phyloP scores from a whole-genome alignment of 1,139 yeast species.

The Candida sanyaensis region DNA sequence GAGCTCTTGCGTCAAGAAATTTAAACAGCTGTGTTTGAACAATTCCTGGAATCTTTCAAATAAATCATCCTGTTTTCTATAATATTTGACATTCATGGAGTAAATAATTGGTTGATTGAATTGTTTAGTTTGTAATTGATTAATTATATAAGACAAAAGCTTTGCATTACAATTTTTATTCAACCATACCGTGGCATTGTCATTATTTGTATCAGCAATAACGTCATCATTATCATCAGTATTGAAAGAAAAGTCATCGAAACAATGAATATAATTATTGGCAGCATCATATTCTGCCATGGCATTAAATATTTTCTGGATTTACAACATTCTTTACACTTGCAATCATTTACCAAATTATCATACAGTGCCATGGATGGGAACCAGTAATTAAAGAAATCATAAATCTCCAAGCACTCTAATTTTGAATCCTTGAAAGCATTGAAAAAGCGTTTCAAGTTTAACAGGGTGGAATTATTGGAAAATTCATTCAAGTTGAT shows the following conservation, averaged over 20 bases:
- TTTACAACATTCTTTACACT: slow-evolving; percentile 11
- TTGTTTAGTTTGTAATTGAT: slow-evolving; percentile 11
- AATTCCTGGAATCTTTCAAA: slow-evolving; percentile 13
- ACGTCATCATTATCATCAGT: background rate
- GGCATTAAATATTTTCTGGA: slow-evolving; percentile 8
- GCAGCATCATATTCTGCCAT: slow-evolving; percentile 14
- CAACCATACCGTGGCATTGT: background rate
- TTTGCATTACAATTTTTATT: slow-evolving; percentile 12
- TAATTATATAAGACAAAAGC: slow-evolving; percentile 11
- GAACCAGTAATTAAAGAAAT: slow-evolving; percentile 17
- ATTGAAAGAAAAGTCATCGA: slow-evolving; percentile 8
- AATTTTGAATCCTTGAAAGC: slow-evolving; percentile 6
- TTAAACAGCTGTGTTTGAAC: slow-evolving; percentile 14
- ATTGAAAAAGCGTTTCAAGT: slow-evolving; percentile 10
- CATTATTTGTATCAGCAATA: background rate
- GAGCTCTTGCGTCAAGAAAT: slow-evolving; percentile 1
- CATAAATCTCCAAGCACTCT: slow-evolving; percentile 10
- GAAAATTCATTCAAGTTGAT: slow-evolving; percentile 13
- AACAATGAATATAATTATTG: slow-evolving; percentile 15
- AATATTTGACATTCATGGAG: slow-evolving; percentile 9
- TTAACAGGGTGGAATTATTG: slow-evolving; percentile 8
- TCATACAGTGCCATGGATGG: slow-evolving; percentile 11
- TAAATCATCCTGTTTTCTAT: slow-evolving; percentile 4
- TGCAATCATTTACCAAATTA: slow-evolving; percentile 12
- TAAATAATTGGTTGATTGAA: slow-evolving; percentile 13